Percentiles rank a stretch among this genome's conserved stretches.
Conservation (phyloP, 2,329 filamentous ascomycete species). For the Cladosporium sp. region DNA sequence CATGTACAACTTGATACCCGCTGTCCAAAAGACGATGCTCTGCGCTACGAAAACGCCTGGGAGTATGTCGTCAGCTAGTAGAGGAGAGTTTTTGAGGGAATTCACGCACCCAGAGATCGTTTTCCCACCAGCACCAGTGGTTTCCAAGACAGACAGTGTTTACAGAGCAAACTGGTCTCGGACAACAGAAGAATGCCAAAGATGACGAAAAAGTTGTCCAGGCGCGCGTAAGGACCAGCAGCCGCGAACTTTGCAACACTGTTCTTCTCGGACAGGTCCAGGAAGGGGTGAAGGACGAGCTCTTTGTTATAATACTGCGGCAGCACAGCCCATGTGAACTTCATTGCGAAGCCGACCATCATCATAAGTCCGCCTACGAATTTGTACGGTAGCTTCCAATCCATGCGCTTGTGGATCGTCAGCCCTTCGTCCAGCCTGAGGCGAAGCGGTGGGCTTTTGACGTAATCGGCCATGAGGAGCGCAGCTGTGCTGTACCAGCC, state of each 20-base stretch:
- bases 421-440: conserved; percentile 26
- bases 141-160: conserved; percentile 28
- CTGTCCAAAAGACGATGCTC: conserved; percentile 33
- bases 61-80: conserved; percentile 1
- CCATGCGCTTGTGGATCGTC: conserved; percentile 24
- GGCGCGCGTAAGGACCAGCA: conserved; percentile 28
- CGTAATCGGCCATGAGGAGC: conserved; percentile 30
- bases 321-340: conserved; percentile 29
- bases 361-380: conserved; percentile 21
- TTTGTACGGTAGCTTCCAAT: conserved; percentile 24
- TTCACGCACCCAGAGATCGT: conserved; percentile 32
- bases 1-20: conserved; percentile 33
- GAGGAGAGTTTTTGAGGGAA: neutral
- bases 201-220: conserved; percentile 35
- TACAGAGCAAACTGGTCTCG: conserved; percentile 23
- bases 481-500: conserved; percentile 34
- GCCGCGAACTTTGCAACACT: conserved; percentile 22
- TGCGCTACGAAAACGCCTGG: conserved; percentile 33
- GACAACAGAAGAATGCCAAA: conserved; percentile 28
- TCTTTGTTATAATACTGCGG: conserved; percentile 30
- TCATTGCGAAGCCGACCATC: conserved; percentile 28
- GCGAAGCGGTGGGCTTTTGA: conserved; percentile 25
- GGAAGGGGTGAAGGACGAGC: conserved; percentile 31
- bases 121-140: conserved; percentile 29
- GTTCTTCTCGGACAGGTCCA: conserved; percentile 28